A percentile compares a stretch with the other conserved stretches of the same genome.
Evolutionary conservation across 306 rosid species (phyloP).

Genomic region (Castanea sativa): DNA sequence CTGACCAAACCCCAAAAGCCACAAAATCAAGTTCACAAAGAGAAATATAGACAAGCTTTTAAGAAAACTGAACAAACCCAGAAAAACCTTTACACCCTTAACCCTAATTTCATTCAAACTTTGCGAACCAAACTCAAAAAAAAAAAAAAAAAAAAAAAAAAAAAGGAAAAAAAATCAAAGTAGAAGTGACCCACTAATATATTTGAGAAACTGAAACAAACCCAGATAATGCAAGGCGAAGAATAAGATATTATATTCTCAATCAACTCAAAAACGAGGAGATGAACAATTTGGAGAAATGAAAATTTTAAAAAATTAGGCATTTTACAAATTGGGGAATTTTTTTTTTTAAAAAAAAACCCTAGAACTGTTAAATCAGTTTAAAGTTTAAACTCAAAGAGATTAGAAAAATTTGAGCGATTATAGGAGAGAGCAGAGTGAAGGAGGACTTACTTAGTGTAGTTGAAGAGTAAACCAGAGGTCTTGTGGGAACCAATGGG

Average conservation of each 20-base stretch:
- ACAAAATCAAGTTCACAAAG: neutral
- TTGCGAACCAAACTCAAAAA: neutral
- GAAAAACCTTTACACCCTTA: neutral
- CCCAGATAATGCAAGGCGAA: neutral
- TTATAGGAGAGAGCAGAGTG: neutral
- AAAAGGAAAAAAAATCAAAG: too few species aligned
- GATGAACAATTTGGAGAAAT: neutral
- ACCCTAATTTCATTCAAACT: neutral
- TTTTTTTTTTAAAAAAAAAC: constrained; percentile 11
- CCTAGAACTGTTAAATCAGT: neutral
- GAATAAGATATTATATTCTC: neutral
- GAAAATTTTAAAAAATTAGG: neutral
- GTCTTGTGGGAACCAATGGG: neutral
- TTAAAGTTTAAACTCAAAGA: neutral
- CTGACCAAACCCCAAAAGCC: neutral
- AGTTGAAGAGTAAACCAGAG: neutral
- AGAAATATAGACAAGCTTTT: neutral
- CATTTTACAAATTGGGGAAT: constrained; percentile 2
- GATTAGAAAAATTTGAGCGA: neutral
- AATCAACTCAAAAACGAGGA: neutral
- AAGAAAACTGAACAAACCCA: neutral
- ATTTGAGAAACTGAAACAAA: neutral
- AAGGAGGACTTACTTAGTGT: neutral
- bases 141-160: too few species aligned
- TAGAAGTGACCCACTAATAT: too few species aligned